A percentile compares a stretch with the other conserved stretches of the same genome.
These are phyloP conservation scores for Pichia kluyveri DNA, from an alignment of 805 yeast genomes.

Conservation along the genomic window DNA sequence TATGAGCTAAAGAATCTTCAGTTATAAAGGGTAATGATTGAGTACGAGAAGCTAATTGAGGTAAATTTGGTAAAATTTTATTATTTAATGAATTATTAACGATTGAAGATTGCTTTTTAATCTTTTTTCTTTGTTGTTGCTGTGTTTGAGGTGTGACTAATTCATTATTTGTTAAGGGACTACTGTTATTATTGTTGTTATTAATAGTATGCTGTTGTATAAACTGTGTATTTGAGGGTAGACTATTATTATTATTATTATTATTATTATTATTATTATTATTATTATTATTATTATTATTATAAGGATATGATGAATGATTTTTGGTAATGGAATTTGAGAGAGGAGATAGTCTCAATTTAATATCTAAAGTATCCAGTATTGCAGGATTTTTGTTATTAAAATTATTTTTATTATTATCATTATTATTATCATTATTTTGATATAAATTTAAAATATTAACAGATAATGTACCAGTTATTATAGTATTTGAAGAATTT, in stretches of 20 bases:
- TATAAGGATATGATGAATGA: not conserved
- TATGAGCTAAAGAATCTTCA: conserved; percentile 25
- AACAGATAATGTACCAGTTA: conserved; percentile 49
- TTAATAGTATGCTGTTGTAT: not conserved
- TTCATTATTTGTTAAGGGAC: not conserved
- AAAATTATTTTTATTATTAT: too few relatives aligned
- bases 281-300: not conserved
- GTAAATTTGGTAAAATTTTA: conserved; percentile 6
- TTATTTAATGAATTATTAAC: not conserved
- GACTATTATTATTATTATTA: conserved; percentile 10
- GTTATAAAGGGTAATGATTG: conserved; percentile 27
- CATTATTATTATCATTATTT: conserved; percentile 13
- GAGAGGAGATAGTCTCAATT: conserved; percentile 36
- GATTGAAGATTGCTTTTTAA: not conserved
- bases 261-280: not conserved
- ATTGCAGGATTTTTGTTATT: conserved; percentile 2
- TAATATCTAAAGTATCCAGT: conserved; percentile 45
- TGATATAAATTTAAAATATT: conserved; percentile 39
- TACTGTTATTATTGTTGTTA: not conserved
- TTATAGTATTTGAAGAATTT: conserved; percentile 28
- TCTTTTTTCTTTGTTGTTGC: not conserved
- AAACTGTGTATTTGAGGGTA: conserved; percentile 5
- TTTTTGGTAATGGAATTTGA: not conserved
- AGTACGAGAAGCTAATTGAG: conserved; percentile 27
- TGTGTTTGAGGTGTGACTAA: conserved; percentile 3